Evolutionary conservation across 495 filamentous ascomycete genomes (phyloP).

Genomic region (Xylaria scruposa): DNA sequence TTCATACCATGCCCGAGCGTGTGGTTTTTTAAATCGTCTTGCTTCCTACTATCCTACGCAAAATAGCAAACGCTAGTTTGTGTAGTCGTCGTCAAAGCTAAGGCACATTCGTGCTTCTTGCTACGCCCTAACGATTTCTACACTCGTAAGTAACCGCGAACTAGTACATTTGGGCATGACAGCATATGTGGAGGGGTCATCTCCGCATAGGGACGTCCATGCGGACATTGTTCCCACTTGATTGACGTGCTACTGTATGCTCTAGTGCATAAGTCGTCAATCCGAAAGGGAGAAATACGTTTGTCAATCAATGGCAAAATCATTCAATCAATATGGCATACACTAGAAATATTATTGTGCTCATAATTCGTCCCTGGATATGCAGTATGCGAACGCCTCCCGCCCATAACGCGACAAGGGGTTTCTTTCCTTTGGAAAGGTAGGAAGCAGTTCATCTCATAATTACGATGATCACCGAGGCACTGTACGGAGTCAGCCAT

Average conservation of each 20-base stretch:
- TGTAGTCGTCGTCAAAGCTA: neutral
- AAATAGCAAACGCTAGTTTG: neutral
- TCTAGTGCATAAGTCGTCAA: neutral
- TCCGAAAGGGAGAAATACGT: neutral
- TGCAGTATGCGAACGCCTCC: neutral
- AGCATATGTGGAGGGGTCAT: constrained; percentile 28
- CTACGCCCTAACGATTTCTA: constrained; percentile 2
- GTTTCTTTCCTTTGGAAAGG: neutral
- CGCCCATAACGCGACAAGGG: neutral
- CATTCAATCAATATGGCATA: too few species aligned
- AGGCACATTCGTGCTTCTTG: neutral
- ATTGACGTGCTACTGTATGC: constrained; percentile 10
- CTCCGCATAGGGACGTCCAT: constrained; percentile 9
- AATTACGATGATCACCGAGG: neutral
- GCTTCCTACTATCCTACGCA: neutral
- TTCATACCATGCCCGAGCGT: neutral
- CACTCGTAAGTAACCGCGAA: neutral
- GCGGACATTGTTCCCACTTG: constrained; percentile 13
- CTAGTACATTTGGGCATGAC: constrained; percentile 3
- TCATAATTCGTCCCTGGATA: neutral
- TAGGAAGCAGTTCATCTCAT: constrained; percentile 12
- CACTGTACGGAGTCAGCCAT: constrained; percentile 11
- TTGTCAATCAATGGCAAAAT: neutral
- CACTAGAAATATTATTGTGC: neutral
- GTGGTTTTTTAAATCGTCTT: neutral